These are phyloP conservation scores for Digitaria exilis DNA, from an alignment of 202 grass and related monocot genomes.

Conservation along the genomic window DNA sequence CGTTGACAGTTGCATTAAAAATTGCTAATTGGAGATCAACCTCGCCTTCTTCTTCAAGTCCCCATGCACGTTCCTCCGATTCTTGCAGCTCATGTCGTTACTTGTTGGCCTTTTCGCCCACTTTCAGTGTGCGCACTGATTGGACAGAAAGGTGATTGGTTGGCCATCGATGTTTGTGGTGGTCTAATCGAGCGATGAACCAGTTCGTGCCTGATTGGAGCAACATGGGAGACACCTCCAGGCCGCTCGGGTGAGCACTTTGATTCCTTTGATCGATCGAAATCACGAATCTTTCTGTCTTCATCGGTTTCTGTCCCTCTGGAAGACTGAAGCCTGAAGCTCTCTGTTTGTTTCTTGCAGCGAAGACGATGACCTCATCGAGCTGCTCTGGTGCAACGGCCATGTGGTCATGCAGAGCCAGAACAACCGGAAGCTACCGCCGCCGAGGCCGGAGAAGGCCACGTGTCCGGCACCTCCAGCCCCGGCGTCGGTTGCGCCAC, in stretches of 20 bases:
- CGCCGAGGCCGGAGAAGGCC: constrained; percentile 38
- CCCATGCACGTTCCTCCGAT: constrained; percentile 1
- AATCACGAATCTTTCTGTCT: not conserved
- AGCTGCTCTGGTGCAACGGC: constrained; percentile 89
- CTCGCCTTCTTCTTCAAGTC: not conserved
- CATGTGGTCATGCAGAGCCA: constrained; percentile 93
- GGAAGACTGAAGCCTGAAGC: not conserved
- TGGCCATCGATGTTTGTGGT: not conserved
- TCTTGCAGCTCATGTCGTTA: not conserved
- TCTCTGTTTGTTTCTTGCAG: constrained; percentile 31
- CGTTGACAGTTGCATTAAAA: not conserved
- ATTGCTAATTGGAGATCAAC: not conserved
- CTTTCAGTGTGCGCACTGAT: not conserved
- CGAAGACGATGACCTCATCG: constrained; percentile 65
- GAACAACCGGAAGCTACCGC: constrained; percentile 49
- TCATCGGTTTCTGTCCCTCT: not conserved
- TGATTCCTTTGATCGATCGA: not conserved
- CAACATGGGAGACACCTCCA: constrained; percentile 58
- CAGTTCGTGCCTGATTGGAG: constrained; percentile 66
- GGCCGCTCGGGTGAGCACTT: constrained; percentile 47
- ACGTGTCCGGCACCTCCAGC: not conserved
- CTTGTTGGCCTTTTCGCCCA: not conserved
- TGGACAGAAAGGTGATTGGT: not conserved
- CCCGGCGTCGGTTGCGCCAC: not conserved
- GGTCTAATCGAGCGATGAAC: constrained; percentile 61